These are phyloP conservation scores for Mortierella sp. DNA, from an alignment of 371 early-diverging fungal genomes.

Conservation along the genomic window DNA sequence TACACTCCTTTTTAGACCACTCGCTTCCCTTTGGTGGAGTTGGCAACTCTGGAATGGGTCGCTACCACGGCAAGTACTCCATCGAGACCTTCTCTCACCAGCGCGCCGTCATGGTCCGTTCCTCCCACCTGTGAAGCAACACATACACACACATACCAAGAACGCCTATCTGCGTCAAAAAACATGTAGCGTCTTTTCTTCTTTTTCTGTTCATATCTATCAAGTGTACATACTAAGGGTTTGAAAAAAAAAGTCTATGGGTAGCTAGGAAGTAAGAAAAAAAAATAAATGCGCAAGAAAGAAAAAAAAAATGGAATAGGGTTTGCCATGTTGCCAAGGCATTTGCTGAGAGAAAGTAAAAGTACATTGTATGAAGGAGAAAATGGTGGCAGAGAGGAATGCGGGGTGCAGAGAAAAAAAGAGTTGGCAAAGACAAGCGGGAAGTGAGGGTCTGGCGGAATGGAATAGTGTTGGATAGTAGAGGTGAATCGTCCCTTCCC, in stretches of 20 bases:
- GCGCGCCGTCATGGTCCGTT: constrained; percentile 62
- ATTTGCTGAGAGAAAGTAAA: neutral
- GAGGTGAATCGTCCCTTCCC: neutral
- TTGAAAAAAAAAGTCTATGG: constrained; percentile 18
- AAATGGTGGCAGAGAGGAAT: neutral
- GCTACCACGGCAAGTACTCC: constrained; percentile 83
- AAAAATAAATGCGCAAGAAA: neutral
- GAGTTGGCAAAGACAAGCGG: neutral
- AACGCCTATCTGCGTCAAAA: neutral
- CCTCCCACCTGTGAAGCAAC: constrained; percentile 27
- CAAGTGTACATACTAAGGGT: constrained; percentile 11
- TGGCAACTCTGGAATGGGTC: constrained; percentile 89
- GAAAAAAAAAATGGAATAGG: neutral
- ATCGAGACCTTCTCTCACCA: constrained; percentile 81
- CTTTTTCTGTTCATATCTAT: neutral
- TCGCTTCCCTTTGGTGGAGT: constrained; percentile 90
- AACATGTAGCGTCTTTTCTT: neutral
- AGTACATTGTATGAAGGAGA: constrained; percentile 1
- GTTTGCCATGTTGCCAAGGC: neutral
- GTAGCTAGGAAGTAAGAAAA: neutral
- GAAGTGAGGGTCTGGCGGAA: too few relatives aligned
- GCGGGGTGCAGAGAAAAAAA: neutral
- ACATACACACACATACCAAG: neutral
- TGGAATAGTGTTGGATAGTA: neutral
- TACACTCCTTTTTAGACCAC: constrained; percentile 56